Conservation (phyloP, 2,329 filamentous ascomycete genomes). For the Blastomyces silverae region DNA sequence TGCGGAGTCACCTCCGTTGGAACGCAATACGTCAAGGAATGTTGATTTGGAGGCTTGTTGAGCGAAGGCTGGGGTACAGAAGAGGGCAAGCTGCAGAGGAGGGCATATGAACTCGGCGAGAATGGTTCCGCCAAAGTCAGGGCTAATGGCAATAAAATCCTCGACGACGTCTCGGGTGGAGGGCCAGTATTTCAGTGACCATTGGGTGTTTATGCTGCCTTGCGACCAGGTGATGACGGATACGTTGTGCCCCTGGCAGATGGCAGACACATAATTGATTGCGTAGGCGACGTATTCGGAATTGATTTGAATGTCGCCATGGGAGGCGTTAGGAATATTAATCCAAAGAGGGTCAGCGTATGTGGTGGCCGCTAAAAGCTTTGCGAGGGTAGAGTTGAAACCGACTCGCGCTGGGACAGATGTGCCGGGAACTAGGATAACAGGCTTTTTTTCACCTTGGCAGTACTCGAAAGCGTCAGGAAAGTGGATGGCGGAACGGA, state of each 20-base stretch:
- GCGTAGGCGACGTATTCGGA: slow-evolving; percentile 53
- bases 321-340: slow-evolving; percentile 45
- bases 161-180: slow-evolving; percentile 41
- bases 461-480: slow-evolving; percentile 43
- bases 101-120: slow-evolving; percentile 33
- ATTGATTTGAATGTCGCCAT: slow-evolving; percentile 47
- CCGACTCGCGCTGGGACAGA: slow-evolving; percentile 43
- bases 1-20: slow-evolving; percentile 45
- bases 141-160: slow-evolving; percentile 49
- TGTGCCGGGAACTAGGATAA: slow-evolving; percentile 51
- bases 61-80: slow-evolving; percentile 35
- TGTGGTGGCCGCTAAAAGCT: slow-evolving; percentile 40
- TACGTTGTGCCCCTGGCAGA: slow-evolving; percentile 36
- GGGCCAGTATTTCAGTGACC: slow-evolving; percentile 54
- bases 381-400: slow-evolving; percentile 46
- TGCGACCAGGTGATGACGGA: slow-evolving; percentile 51
- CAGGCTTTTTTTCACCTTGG: slow-evolving; percentile 34
- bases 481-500: slow-evolving; percentile 50
- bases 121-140: slow-evolving; percentile 49
- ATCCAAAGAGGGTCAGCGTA: slow-evolving; percentile 50
- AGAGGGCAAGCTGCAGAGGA: slow-evolving; percentile 21
- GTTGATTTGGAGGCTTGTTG: slow-evolving; percentile 45
- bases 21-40: slow-evolving; percentile 41
- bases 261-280: slow-evolving; percentile 49
- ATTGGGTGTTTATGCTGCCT: slow-evolving; percentile 50